Evolutionary conservation across 176 grass and related monocot species (phyloP).

Genomic region (Poa annua): DNA sequence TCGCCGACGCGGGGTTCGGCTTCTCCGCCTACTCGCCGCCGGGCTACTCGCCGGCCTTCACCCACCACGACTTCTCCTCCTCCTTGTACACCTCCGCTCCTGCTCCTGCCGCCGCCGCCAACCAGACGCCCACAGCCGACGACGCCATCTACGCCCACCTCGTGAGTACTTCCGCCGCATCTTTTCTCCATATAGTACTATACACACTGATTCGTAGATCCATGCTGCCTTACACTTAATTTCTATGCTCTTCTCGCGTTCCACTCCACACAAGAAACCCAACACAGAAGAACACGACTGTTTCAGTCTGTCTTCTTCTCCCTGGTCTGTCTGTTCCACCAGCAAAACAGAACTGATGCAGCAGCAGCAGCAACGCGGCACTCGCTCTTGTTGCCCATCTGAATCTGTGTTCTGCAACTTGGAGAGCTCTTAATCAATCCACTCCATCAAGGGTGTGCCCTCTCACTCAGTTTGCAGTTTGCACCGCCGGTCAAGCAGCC

Average conservation of each 20-base stretch:
- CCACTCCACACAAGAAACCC: too few relatives aligned
- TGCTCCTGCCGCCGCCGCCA: not conserved
- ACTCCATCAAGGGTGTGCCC: too few relatives aligned
- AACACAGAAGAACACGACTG: too few relatives aligned
- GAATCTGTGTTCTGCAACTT: not conserved
- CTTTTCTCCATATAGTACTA: too few relatives aligned
- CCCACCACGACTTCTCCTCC: constrained; percentile 30
- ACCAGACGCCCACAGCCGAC: not conserved
- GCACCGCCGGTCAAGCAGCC: not conserved
- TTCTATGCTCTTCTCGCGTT: too few relatives aligned
- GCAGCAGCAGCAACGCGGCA: too few relatives aligned
- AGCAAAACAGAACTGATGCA: too few relatives aligned
- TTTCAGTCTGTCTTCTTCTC: too few relatives aligned
- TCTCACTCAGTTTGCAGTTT: not conserved
- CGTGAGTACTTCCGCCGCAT: constrained; percentile 31
- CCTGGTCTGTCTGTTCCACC: too few relatives aligned
- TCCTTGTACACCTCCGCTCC: not conserved
- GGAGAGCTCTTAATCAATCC: too few relatives aligned
- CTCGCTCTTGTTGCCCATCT: not conserved
- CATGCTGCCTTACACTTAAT: too few relatives aligned
- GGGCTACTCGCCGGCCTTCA: not conserved
- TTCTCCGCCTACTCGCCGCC: constrained; percentile 40
- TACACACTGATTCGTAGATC: too few relatives aligned
- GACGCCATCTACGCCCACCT: constrained; percentile 45
- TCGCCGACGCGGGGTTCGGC: constrained; percentile 50